Base-by-base conservation (phyloP, 495 filamentous ascomycete genomes). In the Podospora didyma region DNA sequence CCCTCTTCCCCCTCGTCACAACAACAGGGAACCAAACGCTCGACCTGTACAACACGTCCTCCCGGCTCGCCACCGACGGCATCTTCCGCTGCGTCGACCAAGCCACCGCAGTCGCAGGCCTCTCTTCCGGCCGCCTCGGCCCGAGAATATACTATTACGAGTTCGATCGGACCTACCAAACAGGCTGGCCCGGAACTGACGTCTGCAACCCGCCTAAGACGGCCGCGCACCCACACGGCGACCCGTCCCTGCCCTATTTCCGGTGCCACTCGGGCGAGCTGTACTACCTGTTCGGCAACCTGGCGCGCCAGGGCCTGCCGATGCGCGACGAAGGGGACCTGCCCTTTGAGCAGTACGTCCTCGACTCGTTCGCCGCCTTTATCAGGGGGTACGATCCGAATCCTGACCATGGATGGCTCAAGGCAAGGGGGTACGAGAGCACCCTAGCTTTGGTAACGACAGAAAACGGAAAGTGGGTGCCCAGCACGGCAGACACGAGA, bases 161-260 rank as follows among this genome's bases (percentile, higher is more conserved):
- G 59, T 80, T 82, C 61, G 74, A 81, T 62, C 64, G 79, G 3
- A 71, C 70, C 3, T 84, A 83, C 61, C 80, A 83, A 62, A 73
- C 59, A 3, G 71, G 70, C 57, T 81, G 72, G 64, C 79, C 79
- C 3, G 68, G 72, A 19, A 64, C 62, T 2, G 72, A 75, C 58
- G 62, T 76, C 9, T 81, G 79, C 65, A 67, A 77, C 39, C 63
- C 79, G 26, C 76, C 77, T 0, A 54, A 55, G 10, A 71, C 74
- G 1, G 26, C 67, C 0, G 12, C 39, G 0, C 66, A 62, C 54
- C 78, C 75, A 1, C 28, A 70, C 46, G 80, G 80, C 20, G 76
- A 82, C 53, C 71, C 78, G 62, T 63, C 69, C 59, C 51, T 58
- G 35, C 62, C 62, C 17, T 69, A 71, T 46, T 63, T 71, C 16